Evolutionary conservation across 164 flowering plant genomes (phyloP).

Genomic region (Malania oleifera): DNA sequence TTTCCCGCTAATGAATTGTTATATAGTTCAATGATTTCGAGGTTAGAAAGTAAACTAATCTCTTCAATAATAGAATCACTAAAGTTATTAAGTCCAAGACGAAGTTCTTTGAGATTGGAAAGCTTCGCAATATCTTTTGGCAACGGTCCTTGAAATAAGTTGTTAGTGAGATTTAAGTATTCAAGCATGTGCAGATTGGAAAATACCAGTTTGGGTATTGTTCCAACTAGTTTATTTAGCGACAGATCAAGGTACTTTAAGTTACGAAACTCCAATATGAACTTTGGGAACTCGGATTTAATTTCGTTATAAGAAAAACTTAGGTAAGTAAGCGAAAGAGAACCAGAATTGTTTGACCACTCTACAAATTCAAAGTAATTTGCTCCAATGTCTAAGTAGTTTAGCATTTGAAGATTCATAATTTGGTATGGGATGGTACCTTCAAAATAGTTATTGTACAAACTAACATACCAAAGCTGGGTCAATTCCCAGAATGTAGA

Average conservation of each 20-base stretch:
- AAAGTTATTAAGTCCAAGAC: constrained; percentile 19
- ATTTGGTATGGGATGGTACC: constrained; percentile 40
- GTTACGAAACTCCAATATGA: constrained; percentile 26
- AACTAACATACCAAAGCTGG: constrained; percentile 19
- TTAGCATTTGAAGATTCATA: constrained; percentile 30
- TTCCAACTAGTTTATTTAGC: constrained; percentile 24
- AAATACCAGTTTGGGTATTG: constrained; percentile 18
- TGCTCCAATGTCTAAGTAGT: constrained; percentile 25
- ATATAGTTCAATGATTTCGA: constrained; percentile 24
- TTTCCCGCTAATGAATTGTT: constrained; percentile 28
- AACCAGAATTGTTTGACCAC: constrained; percentile 15
- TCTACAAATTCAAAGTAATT: constrained; percentile 32
- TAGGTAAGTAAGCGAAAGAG: constrained; percentile 31
- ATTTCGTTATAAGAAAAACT: constrained; percentile 19
- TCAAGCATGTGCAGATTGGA: constrained; percentile 20
- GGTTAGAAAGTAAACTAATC: constrained; percentile 23
- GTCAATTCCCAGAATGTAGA: constrained; percentile 25
- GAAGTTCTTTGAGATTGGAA: constrained; percentile 18
- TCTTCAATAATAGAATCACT: constrained; percentile 24
- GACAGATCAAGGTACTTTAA: constrained; percentile 34
- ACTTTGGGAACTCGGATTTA: constrained; percentile 26
- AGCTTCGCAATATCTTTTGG: constrained; percentile 23
- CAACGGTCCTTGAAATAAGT: constrained; percentile 26
- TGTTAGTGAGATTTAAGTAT: constrained; percentile 26
- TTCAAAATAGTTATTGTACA: constrained; percentile 24